Evolutionary conservation across 106 monocot species (phyloP), one percentile per base, ranked within the genome.

Genomic region (Acanthochlamys bracteata): DNA sequence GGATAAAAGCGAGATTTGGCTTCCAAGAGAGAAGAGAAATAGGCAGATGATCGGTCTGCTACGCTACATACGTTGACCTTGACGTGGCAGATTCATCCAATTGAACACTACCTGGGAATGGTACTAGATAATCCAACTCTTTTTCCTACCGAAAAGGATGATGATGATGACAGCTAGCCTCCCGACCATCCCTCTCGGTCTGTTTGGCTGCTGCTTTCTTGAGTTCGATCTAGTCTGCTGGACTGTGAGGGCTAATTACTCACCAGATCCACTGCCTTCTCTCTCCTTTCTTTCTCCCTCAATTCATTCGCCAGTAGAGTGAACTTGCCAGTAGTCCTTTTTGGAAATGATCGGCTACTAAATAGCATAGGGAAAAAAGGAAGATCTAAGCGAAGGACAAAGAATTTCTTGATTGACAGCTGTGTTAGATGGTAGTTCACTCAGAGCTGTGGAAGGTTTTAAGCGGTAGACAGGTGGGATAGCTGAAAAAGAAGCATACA

Each of bases 381-480:
- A 46, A 46, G 14, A 14, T 10, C 45, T 8, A 46, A 14, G 8
- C 45, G 11, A 46, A 46, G 45, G 14, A 46, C 45, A 46, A 46
- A 46, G 45, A 46, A 46, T 46, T 46, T 46, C 45, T 46, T 46
- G 14, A 46, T 46, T 46, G 45, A 46, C 14, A 46, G 45, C 45
- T 46, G 45, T 46, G 45, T 46, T 14, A 46, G 45, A 46, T 14
- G 14, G 45, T 46, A 46, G 45, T 46, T 46, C 45, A 46, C 45
- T 46, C 14, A 46, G 45, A 46, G 45, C 8, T 46, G 45, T 46
- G 45, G 45, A 46, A 54, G 53, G 53, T 54, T 54, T n/a, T 54
- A 54, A 54, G 53, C 53, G n/a, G 53, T 54, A 54, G 53, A 54
- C 53, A 10, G n/a, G 55, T 55, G 55, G 55, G 33, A 33, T 33